Evolutionary conservation across 805 yeast species (phyloP).

Genomic region (Sugiyamaella smithiae): DNA sequence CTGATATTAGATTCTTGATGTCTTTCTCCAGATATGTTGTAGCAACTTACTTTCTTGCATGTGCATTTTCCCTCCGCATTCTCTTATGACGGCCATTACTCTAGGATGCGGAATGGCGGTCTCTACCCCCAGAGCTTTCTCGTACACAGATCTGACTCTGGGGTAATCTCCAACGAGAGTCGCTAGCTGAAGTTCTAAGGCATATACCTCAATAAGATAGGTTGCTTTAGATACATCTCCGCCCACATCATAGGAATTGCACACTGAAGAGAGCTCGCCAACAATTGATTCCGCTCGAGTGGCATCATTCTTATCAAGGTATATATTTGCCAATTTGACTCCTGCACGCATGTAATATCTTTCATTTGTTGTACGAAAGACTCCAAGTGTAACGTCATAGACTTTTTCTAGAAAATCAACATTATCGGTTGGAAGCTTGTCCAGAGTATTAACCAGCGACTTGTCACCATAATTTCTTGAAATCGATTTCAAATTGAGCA

Average conservation of each 20-base stretch:
- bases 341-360: constrained; percentile 33
- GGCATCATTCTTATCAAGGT: constrained; percentile 25
- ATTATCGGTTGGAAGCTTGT: constrained; percentile 24
- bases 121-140: constrained; percentile 46
- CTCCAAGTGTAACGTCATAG: constrained; percentile 27
- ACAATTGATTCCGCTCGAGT: constrained; percentile 8
- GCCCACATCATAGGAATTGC: background rate
- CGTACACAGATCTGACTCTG: constrained; percentile 48
- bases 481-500: constrained; percentile 21
- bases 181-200: constrained; percentile 59
- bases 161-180: constrained; percentile 40
- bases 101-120: constrained; percentile 68
- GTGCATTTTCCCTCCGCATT: constrained; percentile 69
- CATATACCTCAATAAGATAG: constrained; percentile 57
- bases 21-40: background rate
- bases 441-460: constrained; percentile 34
- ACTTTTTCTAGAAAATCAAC: constrained; percentile 28
- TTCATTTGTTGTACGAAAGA: constrained; percentile 24
- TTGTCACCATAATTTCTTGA: constrained; percentile 36
- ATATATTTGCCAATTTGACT: constrained; percentile 33
- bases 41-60: constrained; percentile 44
- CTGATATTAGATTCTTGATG: background rate
- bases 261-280: constrained; percentile 5
- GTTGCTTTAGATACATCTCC: constrained; percentile 26
- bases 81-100: constrained; percentile 69